Base-by-base conservation (phyloP, 495 filamentous ascomycete genomes). In the Podospora pseudoanserina region DNA sequence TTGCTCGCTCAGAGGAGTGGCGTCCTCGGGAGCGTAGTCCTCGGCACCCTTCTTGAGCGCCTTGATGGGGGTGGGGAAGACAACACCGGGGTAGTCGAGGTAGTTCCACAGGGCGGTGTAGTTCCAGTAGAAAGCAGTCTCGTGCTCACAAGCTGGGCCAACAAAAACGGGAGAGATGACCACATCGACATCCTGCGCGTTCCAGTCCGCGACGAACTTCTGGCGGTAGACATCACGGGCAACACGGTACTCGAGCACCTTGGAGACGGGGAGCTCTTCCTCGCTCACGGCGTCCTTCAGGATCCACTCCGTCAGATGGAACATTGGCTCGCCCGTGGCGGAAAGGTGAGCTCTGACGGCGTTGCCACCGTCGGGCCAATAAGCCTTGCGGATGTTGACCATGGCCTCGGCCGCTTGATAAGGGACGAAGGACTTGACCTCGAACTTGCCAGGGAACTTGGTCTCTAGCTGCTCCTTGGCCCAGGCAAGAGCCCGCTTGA, bases 131-230 rank as follows among this genome's bases (percentile, higher is more conserved):
- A 83, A 82, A 0, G 85, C 79, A 16, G 86, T 86, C 57, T 87
- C 86, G 60, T 88, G 82, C 65, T 81, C 85, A 5, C 86, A 83
- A 0, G 90, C 89, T 0, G 84, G 84, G 19, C 88, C 85, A 2
- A 86, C 83, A 27, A 85, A 86, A 1, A 81, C 84, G 0, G 91
- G 90, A 64, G 84, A 88, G 1, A 95, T 79, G 61, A 95, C 87
- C 2, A 89, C 88, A 78, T 94, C 92, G 2, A 92, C 84, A 15
- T 74, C 74, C 20, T 64, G 27, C 0, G 78, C 73, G 56, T 78
- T 84, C 87, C 87, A 90, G 65, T 81, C 79, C 69, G 86, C 84
- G 2, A 88, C 79, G 67, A 87, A 89, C 18, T 65, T 23, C 28
- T 67, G 26, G 39, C 72, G 44, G 70, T 65, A 76, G 1, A 77